phyloP scores from a whole-genome alignment of 768 basidiomycete species.

The Leccinum pellstonianum region DNA sequence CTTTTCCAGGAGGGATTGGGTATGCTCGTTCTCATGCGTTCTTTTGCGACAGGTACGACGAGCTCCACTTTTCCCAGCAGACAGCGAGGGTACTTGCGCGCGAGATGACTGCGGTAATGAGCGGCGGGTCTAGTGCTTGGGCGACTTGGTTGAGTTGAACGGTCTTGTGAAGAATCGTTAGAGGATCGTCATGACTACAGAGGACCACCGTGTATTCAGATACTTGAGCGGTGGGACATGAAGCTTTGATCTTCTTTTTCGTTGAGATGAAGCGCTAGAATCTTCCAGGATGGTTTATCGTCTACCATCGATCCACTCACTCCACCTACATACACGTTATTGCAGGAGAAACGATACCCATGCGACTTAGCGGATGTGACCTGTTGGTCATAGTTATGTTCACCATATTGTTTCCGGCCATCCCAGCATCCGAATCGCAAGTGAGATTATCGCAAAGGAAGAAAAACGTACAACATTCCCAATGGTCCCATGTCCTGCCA shows the following conservation, averaged over 20 bases:
- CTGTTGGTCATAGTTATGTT: not conserved
- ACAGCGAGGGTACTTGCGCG: conserved; percentile 52
- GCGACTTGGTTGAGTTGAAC: conserved; percentile 49
- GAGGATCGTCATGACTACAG: not conserved
- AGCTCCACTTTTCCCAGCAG: conserved; percentile 62
- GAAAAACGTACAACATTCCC: conserved; percentile 9
- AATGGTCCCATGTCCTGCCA: not conserved
- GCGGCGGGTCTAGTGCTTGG: conserved; percentile 45
- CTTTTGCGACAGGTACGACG: conserved; percentile 36
- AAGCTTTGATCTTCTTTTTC: not conserved
- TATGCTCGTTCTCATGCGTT: not conserved
- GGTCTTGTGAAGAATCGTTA: not conserved
- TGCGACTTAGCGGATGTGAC: not conserved
- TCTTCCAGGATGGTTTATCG: no score
- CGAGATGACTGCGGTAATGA: conserved; percentile 48
- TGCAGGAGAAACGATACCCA: not conserved
- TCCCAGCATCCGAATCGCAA: not conserved
- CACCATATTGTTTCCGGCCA: not conserved
- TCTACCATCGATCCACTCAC: no score
- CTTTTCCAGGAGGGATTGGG: not conserved
- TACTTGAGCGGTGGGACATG: not conserved
- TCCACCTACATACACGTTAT: not conserved
- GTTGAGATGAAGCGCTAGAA: not conserved
- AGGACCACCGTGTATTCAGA: not conserved
- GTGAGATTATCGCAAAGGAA: conserved; percentile 9